Evolutionary conservation across 2,329 filamentous ascomycete species (phyloP), one percentile per base, ranked within the genome.

Genomic region (Trichoderma semiorbis): DNA sequence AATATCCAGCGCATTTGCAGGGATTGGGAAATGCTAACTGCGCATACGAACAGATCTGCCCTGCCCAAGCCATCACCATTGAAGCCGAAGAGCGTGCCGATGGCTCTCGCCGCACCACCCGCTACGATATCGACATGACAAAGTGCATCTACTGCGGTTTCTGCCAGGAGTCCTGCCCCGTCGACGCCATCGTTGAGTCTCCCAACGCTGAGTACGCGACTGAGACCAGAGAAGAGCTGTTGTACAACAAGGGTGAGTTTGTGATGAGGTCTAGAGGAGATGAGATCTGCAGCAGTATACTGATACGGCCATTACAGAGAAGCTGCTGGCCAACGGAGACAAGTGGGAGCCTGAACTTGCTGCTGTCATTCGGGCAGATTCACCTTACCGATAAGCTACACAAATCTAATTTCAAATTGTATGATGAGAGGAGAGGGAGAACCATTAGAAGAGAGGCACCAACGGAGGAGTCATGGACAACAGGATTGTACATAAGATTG

Each of bases 61-160:
- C 96, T 55, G 96, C 96, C 71, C 93, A 97, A 85, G 96, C 96
- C 79, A 99, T 99, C 83, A 99, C 96, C 68, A 99, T 99, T 78
- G 96, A 99, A 86, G 96, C 96, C 71, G 96, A 99, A 84, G 96
- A 99, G 87, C 94, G 96, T 81, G 93, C 93, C 80, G 96, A 99
- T 79, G 96, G 96, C 75, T 97, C 93, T 80, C 91, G 96, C 83
- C 91, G 96, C 81, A 99, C 96, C 66, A 98, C 95, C 73, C 91
- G 95, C 81, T 99, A 99, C 85, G 96, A 99, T 82, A 98, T 99
- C 81, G 96, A 99, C 85, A 99, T 99, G 96, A 98, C 96, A 80
- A 99, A 99, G 89, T 99, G 96, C 86, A 99, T 99, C 84, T 99
- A 98, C 90, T 98, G 96, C 83, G 96, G 96, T 66, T 97, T 97